Evolutionary conservation across 163 green algal species (phyloP).

Genomic region (Trebouxia gelatinosa): DNA sequence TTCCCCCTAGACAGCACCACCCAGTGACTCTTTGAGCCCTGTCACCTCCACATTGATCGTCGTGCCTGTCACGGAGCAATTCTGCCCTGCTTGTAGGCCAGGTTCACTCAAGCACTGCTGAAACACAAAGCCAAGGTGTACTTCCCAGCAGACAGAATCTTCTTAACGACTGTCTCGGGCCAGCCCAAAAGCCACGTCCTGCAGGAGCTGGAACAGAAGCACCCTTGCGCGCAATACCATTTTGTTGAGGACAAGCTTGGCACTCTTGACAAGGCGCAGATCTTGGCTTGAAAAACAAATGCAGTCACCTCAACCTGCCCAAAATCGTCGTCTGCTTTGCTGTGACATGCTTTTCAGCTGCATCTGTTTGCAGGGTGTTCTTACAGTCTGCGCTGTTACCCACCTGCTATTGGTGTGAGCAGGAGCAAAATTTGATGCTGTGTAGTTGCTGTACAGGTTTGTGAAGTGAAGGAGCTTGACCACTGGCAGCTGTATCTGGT

Average conservation of each 20-base stretch:
- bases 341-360: not conserved
- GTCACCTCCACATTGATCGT: too few relatives aligned
- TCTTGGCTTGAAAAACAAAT: too few relatives aligned
- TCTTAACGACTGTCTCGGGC: constrained; percentile 73
- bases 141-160: constrained; percentile 84
- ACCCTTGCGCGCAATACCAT: constrained; percentile 54
- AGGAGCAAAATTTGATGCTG: not conserved
- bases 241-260: constrained; percentile 93
- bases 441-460: constrained; percentile 53
- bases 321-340: not conserved
- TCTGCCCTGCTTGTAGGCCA: constrained; percentile 57
- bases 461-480: constrained; percentile 52
- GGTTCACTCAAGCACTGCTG: constrained; percentile 90
- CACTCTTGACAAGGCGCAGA: constrained; percentile 90
- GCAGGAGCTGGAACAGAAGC: constrained; percentile 60
- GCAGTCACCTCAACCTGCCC: not conserved
- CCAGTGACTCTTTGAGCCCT: too few relatives aligned
- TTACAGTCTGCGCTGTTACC: not conserved
- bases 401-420: not conserved
- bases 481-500: constrained; percentile 90
- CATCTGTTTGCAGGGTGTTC: not conserved
- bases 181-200: constrained; percentile 89
- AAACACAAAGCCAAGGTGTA: constrained; percentile 78
- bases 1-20: too few relatives aligned
- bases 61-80: not conserved